Base-by-base conservation (phyloP, 371 early-diverging fungal species). In the Syncephalis fuscata region DNA sequence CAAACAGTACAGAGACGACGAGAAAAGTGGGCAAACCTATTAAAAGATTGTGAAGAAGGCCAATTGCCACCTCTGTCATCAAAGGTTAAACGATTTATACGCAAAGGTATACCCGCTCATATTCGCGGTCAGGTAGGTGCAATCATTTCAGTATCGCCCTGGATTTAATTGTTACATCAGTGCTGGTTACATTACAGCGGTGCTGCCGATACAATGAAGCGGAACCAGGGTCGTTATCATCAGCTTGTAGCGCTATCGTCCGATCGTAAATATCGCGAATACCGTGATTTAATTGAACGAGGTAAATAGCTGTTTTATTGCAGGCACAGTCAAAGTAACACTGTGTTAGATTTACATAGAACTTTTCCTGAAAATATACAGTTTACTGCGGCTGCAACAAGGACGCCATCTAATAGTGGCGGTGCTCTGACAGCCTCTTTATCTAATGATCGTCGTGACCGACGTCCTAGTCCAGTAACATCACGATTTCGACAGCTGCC, bases 111-210 rank as follows among this genome's bases (percentile, higher is more conserved):
- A 46, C 89, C 89, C 42, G 61, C 77, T 8, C 71, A 76, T n/a
- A 50, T 81, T 15, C 70, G 89, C 36, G 76, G 80, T 48, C 60
- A 69, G 57, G 82, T 78, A 68, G 56, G 52, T 3, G 38, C 42
- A 22, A 49, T 22, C n/a, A n/a, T 48, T 43, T 19, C 25, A 39
- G 9, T 24, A n/a, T 44, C 7, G 23, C 19, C 3, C 1, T 24
- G 23, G 16, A 3, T n/a, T n/a, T 26, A 22, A 38, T 15, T 20
- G 2, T 25, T n/a, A 9, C 16, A 45, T 23, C 56, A 78, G 70
- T 75, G 70, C 44, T 89, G 89, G 89, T 71, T 85, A 46, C 70
- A 78, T 55, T 87, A 84, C 55, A 80, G 82, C 52, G 89, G 89
- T 21, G 89, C 81, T 4, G 76, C 76, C 39, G 65, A 65, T 16